Percentiles rank a stretch among this genome's conserved stretches.
Evolutionary conservation across 2,329 filamentous ascomycete genomes (phyloP).

Genomic region (Zymoseptoria brevis): DNA sequence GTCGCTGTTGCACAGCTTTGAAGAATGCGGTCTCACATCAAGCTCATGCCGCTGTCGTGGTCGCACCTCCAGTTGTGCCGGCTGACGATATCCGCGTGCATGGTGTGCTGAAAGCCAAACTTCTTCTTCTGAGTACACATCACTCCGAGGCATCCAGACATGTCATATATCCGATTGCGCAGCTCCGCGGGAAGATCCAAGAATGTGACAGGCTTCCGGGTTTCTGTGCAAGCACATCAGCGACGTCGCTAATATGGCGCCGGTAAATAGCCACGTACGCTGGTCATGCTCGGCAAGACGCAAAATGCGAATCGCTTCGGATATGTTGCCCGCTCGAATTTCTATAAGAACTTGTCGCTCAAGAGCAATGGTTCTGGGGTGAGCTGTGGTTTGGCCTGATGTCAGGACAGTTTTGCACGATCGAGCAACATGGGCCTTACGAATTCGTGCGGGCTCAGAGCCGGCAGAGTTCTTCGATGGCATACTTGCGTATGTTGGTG

Average conservation of each 20-base stretch:
- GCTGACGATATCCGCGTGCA: neutral
- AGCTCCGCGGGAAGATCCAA: slow-evolving; percentile 11
- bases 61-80: neutral
- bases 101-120: neutral
- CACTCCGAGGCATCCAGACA: slow-evolving; percentile 10
- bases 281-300: neutral
- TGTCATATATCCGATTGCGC: slow-evolving; percentile 10
- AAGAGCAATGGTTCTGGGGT: neutral
- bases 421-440: neutral
- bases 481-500: neutral
- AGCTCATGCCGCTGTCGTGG: neutral
- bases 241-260: neutral
- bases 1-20: neutral
- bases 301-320: neutral
- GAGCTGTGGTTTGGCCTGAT: neutral
- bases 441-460: neutral
- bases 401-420: neutral
- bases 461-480: neutral
- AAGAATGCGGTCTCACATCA: no score
- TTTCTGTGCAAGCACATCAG: neutral
- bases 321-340: neutral
- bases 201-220: slow-evolving; percentile 1
- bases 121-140: neutral
- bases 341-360: neutral
- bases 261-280: neutral